Evolutionary conservation across 2,329 filamentous ascomycete species (phyloP).

Genomic region (Colletotrichum chrysophilum): DNA sequence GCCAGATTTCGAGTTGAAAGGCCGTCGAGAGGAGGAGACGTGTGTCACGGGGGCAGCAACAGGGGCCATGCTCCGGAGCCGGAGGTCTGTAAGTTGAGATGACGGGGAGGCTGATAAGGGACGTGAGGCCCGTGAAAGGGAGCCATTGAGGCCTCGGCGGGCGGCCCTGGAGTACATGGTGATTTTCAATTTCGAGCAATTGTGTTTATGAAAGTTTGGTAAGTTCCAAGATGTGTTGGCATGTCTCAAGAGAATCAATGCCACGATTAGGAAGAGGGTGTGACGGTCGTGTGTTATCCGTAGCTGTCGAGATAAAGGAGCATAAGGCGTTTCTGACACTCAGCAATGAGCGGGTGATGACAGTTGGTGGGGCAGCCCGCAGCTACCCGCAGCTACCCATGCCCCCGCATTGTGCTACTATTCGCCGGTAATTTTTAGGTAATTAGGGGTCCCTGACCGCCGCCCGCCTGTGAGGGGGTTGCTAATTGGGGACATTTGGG

Average conservation of each 20-base stretch:
- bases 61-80: slow-evolving; percentile 1
- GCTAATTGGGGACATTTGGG: not conserved
- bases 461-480: not conserved
- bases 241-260: not conserved
- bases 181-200: not conserved
- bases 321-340: slow-evolving; percentile 19
- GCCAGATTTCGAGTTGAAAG: slow-evolving; percentile 13
- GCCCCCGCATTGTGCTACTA: slow-evolving; percentile 12
- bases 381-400: slow-evolving; percentile 25
- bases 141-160: slow-evolving; percentile 11
- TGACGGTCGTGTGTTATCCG: not conserved
- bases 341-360: not conserved
- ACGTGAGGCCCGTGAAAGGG: not conserved
- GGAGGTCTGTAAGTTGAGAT: slow-evolving; percentile 16
- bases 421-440: slow-evolving; percentile 15
- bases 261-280: not conserved
- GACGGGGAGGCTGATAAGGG: slow-evolving; percentile 2
- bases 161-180: slow-evolving; percentile 8
- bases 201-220: not conserved
- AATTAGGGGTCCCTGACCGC: slow-evolving; percentile 12
- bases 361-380: slow-evolving; percentile 17
- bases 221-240: not conserved
- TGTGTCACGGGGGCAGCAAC: not conserved
- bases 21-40: not conserved
- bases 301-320: slow-evolving; percentile 18